Evolutionary conservation across 1,139 yeast species (phyloP).

Genomic region (Magnusiomyces fungicola): DNA sequence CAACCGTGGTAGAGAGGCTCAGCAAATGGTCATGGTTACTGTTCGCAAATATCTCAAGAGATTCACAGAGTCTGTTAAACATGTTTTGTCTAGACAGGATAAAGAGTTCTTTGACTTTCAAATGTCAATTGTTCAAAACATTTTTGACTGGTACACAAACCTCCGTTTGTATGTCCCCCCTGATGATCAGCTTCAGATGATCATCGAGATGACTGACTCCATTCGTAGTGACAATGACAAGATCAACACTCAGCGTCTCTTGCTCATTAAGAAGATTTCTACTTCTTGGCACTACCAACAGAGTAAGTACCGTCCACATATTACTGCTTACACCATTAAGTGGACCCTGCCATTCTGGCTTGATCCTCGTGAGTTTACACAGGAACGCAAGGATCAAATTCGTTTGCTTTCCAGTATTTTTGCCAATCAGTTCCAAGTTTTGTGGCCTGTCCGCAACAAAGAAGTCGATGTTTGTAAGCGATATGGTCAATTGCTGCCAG

Average conservation of each 20-base stretch:
- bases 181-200: constrained; percentile 24
- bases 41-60: constrained; percentile 20
- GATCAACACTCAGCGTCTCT: constrained; percentile 49
- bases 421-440: constrained; percentile 28
- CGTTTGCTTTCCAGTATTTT: constrained; percentile 30
- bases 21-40: constrained; percentile 17
- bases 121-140: constrained; percentile 19
- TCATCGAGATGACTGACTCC: constrained; percentile 27
- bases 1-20: constrained; percentile 23
- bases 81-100: constrained; percentile 20
- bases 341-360: constrained; percentile 43
- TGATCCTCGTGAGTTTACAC: constrained; percentile 23
- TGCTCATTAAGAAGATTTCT: constrained; percentile 53
- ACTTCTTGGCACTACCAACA: constrained; percentile 41
- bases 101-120: constrained; percentile 22
- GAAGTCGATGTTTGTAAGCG: constrained; percentile 27
- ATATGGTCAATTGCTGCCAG: constrained; percentile 30
- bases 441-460: constrained; percentile 29
- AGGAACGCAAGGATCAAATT: constrained; percentile 25
- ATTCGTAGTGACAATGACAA: constrained; percentile 32
- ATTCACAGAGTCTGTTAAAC: constrained; percentile 22
- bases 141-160: constrained; percentile 21
- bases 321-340: constrained; percentile 47
- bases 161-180: constrained; percentile 23
- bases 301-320: constrained; percentile 36